Base-by-base conservation (phyloP, 2,329 filamentous ascomycete genomes). In the Coniochaeta prunicola region DNA sequence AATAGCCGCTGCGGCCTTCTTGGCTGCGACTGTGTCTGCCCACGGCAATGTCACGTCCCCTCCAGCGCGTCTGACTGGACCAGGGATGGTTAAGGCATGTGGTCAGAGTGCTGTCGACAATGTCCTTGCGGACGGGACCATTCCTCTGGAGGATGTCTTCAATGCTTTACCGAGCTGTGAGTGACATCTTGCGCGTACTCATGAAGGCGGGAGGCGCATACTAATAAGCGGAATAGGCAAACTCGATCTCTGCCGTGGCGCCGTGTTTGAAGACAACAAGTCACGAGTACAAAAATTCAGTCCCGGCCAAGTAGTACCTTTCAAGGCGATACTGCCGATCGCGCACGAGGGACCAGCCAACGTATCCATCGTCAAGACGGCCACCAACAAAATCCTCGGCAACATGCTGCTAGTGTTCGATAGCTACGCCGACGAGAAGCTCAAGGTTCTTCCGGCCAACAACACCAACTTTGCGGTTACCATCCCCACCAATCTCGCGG, bases 291-390 rank as follows among this genome's bases (percentile, higher is more conserved):
- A 80, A 66, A 70, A 66, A 40, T 80, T 74, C 66, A 65, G 66
- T 0, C 66, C 74, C 0, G 77, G 77, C n/a, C 69, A 80, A 64
- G 69, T 69, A 24, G 68, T 81, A 59, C 68, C 70, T 62, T 74
- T 80, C 63, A 69, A 67, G 9, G 71, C 76, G 38, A 64, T 62
- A 28, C 66, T 80, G 13, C 71, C 74, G 10, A 78, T 80, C 57
- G 73, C 77, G 7, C 76, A 78, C 68, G 75, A 74, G 19, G 76
- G 76, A 0, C 73, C 74, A 15, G 72, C 71, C 67, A 86, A 86
- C 68, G 80, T 87, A 40, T 83, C 79, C 19, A 76, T 87, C 56
- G 77, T 87, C 64, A 75, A 81, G 65, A 80, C 78, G 12, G 71
- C 74, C 38, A 77, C 76, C 63, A 80, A 84, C 72, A 73, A 68